Base-by-base conservation (phyloP, 257 asterid species). In the Prunella vulgaris region DNA sequence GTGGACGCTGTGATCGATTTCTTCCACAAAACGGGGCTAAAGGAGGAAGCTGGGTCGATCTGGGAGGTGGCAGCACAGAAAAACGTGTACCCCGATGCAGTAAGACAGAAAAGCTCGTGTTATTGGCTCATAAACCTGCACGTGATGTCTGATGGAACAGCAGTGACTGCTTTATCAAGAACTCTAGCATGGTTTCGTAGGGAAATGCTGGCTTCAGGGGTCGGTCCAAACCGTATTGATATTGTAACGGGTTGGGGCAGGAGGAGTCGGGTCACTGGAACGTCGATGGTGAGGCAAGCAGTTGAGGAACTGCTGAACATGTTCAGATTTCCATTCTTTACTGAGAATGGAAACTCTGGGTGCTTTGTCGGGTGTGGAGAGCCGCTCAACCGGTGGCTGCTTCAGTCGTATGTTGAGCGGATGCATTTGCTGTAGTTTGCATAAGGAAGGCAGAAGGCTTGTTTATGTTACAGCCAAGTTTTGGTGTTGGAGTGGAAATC, bases 241-340 rank as follows among this genome's bases (percentile, higher is more conserved):
- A 93, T 93, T 21, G 88, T 90, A 51, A 93, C 99, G 0, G 99
- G 99, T 9, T 93, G 99, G 99, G 99, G 99, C 5, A 82, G 96
- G 7, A 73, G 97, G 83, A 93, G 99, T 71, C 67, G 97, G 76
- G 93, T 93, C 53, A 90, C 99, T 0, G 99, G 99, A 1, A 46
- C 95, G 0, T 93, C 99, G 38, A 56, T 93, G 61, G 99, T 93
- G 73, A 83, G 96, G 57, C 90, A 88, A 64, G 79, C 99, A 0
- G 96, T 93, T 12, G 83, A 82, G 32, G 91, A 93, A 14, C 71
- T 90, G 83, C 92, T 93, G 21, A 77, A 79, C 40, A 68, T 80
- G 76, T 89, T 93, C 12, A 73, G 83, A 32, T 93, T 84, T 60
- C 99, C 99, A 0, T 93, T 93, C 58, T 79, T 81, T 18, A 79